Percentiles rank a stretch among this genome's conserved stretches.
These are phyloP conservation scores for Lichina pygmaea DNA, from an alignment of 495 filamentous ascomycete genomes.

Conservation along the genomic window DNA sequence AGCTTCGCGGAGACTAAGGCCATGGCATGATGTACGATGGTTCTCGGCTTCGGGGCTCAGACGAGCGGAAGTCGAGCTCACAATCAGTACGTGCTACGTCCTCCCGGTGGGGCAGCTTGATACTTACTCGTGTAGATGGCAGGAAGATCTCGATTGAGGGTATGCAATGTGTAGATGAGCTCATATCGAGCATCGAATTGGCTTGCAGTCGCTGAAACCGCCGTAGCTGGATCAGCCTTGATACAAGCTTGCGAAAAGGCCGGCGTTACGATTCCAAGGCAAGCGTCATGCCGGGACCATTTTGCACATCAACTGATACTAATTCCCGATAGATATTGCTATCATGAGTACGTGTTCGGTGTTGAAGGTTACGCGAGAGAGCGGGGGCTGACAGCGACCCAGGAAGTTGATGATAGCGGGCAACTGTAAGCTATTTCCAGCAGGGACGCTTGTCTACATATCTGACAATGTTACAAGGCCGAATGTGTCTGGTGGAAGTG, in stretches of 20 bases:
- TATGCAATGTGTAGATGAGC: conserved; percentile 13
- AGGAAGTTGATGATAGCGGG: conserved; percentile 96
- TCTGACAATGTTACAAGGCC: conserved; percentile 16
- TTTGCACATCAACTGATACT: background rate
- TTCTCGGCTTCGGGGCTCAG: conserved; percentile 50
- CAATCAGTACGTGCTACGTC: conserved; percentile 40
- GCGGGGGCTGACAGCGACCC: conserved; percentile 1
- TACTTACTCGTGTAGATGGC: conserved; percentile 35
- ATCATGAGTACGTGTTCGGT: conserved; percentile 55
- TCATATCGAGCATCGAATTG: background rate
- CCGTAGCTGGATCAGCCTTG: conserved; percentile 51
- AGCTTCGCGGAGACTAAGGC: conserved; percentile 30
- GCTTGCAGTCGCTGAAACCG: too few species aligned
- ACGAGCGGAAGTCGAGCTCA: conserved; percentile 78
- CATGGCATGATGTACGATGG: conserved; percentile 33
- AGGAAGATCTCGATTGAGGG: conserved; percentile 92
- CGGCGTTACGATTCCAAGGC: conserved; percentile 70
- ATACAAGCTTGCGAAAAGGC: conserved; percentile 99
- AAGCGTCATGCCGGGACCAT: conserved; percentile 1
- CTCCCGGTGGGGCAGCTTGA: conserved; percentile 3
- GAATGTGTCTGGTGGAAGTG: conserved; percentile 98
- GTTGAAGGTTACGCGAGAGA: background rate
- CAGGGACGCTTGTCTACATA: background rate
- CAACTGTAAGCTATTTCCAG: conserved; percentile 34
- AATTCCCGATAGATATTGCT: conserved; percentile 66